A percentile compares a stretch with the other conserved stretches of the same genome.
These are phyloP conservation scores for Fusarium oligoseptatum DNA, from an alignment of 2,329 filamentous ascomycete genomes.

Conservation along the genomic window DNA sequence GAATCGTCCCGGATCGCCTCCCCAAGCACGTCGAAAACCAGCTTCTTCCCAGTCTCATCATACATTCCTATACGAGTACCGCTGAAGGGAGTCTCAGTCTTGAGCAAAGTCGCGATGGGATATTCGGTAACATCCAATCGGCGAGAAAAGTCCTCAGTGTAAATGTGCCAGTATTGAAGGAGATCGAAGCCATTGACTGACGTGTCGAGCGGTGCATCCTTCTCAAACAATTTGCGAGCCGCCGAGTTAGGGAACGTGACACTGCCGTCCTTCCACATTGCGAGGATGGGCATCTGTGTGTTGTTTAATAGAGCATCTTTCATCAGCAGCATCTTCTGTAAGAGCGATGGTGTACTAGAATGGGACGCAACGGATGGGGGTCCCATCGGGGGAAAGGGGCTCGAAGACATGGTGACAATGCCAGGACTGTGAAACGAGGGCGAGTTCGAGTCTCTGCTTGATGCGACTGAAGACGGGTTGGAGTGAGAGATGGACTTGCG, in stretches of 20 bases:
- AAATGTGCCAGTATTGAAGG: slow-evolving; percentile 71
- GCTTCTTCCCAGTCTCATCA: slow-evolving; percentile 63
- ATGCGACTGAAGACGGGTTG: slow-evolving; percentile 61
- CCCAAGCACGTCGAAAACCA: slow-evolving; percentile 75
- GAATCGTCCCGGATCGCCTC: slow-evolving; percentile 76
- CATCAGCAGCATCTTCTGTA: slow-evolving; percentile 80
- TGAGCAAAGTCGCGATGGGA: slow-evolving; percentile 75
- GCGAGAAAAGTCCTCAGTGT: slow-evolving; percentile 74
- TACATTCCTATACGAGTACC: slow-evolving; percentile 74
- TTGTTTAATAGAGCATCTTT: slow-evolving; percentile 84
- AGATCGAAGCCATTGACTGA: slow-evolving; percentile 67
- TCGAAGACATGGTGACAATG: slow-evolving; percentile 65
- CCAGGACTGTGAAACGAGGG: slow-evolving; percentile 65
- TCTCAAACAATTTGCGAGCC: slow-evolving; percentile 64
- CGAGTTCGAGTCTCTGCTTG: slow-evolving; percentile 62
- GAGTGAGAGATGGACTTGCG: slow-evolving; percentile 59
- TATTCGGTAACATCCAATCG: slow-evolving; percentile 70
- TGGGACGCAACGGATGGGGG: slow-evolving; percentile 69
- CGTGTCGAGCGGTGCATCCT: slow-evolving; percentile 56
- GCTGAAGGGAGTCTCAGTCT: slow-evolving; percentile 70
- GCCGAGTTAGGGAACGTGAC: slow-evolving; percentile 81
- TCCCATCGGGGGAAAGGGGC: slow-evolving; percentile 75
- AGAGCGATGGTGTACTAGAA: slow-evolving; percentile 72
- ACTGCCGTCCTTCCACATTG: slow-evolving; percentile 85
- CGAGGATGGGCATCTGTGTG: slow-evolving; percentile 79